A percentile compares a stretch with the other conserved stretches of the same genome.
Evolutionary conservation across 2,329 filamentous ascomycete species (phyloP).

Genomic region (Diplodia mutila): DNA sequence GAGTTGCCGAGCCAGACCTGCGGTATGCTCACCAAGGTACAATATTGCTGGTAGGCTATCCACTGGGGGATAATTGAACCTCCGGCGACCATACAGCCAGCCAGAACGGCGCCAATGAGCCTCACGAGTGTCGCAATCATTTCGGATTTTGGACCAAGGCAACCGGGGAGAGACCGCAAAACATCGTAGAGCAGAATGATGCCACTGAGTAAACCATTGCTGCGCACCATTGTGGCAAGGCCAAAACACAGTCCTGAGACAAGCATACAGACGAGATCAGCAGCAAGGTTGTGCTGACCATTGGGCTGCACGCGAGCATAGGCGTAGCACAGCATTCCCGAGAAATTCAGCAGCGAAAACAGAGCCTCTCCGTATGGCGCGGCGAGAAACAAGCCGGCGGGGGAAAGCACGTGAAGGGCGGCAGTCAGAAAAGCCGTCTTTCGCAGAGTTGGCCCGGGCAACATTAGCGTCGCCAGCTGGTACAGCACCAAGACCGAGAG

Average conservation of each 20-base stretch:
- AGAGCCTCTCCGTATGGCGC: slow-evolving; percentile 82
- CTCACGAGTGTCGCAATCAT: slow-evolving; percentile 49
- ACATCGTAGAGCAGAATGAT: slow-evolving; percentile 66
- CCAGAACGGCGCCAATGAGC: slow-evolving; percentile 63
- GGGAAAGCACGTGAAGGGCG: slow-evolving; percentile 78
- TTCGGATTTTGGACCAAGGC: background rate
- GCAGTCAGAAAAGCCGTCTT: slow-evolving; percentile 70
- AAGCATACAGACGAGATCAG: slow-evolving; percentile 52
- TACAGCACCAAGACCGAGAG: slow-evolving; percentile 75
- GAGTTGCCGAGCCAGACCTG: background rate
- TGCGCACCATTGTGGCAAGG: slow-evolving; percentile 72
- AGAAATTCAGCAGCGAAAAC: slow-evolving; percentile 77
- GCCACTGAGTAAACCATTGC: slow-evolving; percentile 85
- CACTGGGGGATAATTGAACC: slow-evolving; percentile 75
- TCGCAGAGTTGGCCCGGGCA: slow-evolving; percentile 35
- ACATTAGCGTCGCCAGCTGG: slow-evolving; percentile 62
- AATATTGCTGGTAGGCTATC: slow-evolving; percentile 72
- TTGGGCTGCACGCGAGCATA: slow-evolving; percentile 38
- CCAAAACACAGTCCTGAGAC: slow-evolving; percentile 71
- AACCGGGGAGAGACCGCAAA: slow-evolving; percentile 12
- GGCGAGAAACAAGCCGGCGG: slow-evolving; percentile 86
- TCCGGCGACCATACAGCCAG: slow-evolving; percentile 68
- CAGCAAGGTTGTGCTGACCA: slow-evolving; percentile 32
- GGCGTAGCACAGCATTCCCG: slow-evolving; percentile 72
- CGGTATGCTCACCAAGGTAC: slow-evolving; percentile 28